These are phyloP conservation scores for Aspergillus cristatus DNA, from an alignment of 495 filamentous ascomycete species.

Conservation along the genomic window DNA sequence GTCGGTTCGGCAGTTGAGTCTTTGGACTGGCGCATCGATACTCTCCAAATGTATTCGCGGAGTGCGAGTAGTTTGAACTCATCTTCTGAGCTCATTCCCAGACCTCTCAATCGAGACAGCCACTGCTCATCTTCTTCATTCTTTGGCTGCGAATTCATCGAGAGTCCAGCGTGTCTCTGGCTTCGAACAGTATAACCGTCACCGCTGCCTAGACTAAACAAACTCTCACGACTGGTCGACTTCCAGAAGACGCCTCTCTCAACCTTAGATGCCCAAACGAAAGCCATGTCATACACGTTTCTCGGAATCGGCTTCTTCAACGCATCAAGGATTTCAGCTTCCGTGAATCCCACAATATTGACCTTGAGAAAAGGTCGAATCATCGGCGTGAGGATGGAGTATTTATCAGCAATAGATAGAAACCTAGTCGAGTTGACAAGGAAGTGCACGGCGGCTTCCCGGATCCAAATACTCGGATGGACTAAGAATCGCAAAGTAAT, in stretches of 20 bases:
- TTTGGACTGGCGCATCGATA: conserved; percentile 60
- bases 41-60: conserved; percentile 85
- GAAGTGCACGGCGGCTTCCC: conserved; percentile 78
- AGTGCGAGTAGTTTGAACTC: conserved; percentile 84
- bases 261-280: conserved; percentile 74
- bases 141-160: conserved; percentile 38
- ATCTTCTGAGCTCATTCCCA: conserved; percentile 76
- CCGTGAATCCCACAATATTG: conserved; percentile 53
- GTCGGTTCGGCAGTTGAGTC: conserved; percentile 27
- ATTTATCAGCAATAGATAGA: conserved; percentile 70
- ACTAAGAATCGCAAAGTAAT: conserved; percentile 74
- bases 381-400: conserved; percentile 73
- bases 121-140: conserved; percentile 98
- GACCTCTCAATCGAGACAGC: conserved; percentile 71
- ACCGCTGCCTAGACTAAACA: conserved; percentile 49
- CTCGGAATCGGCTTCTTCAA: conserved; percentile 78
- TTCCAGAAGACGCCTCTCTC: conserved; percentile 85
- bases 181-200: conserved; percentile 17
- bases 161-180: conserved; percentile 15
- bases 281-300: conserved; percentile 71
- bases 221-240: conserved; percentile 52
- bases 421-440: conserved; percentile 66
- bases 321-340: conserved; percentile 66
- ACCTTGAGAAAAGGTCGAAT: conserved; percentile 75
- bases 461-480: conserved; percentile 92